Conservation (phyloP, 495 filamentous ascomycete genomes). For the Aspergillus panamensis region DNA sequence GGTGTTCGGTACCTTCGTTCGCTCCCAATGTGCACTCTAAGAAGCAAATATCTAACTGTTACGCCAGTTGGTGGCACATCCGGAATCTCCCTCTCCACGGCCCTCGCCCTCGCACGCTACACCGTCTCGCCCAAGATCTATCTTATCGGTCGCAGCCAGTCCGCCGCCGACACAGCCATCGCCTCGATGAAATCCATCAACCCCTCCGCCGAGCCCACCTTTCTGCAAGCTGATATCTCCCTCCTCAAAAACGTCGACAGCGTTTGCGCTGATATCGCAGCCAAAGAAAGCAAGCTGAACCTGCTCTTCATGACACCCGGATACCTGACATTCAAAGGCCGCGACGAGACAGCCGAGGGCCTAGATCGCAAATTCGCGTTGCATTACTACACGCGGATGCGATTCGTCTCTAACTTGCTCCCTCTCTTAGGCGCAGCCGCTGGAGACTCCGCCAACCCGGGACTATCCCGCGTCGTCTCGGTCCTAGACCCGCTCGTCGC, state of each 20-base stretch:
- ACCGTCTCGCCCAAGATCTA: slow-evolving; percentile 47
- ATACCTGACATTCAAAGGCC: slow-evolving; percentile 30
- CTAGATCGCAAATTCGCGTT: slow-evolving; percentile 55
- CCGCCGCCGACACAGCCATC: slow-evolving; percentile 26
- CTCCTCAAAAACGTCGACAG: slow-evolving; percentile 55
- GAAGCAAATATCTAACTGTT: slow-evolving; percentile 4
- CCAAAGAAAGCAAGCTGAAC: slow-evolving; percentile 52
- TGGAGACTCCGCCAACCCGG: slow-evolving; percentile 2
- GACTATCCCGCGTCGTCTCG: slow-evolving; percentile 55
- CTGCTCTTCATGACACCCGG: slow-evolving; percentile 41
- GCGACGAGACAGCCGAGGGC: slow-evolving; percentile 53
- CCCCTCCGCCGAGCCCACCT: slow-evolving; percentile 28
- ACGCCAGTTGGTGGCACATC: slow-evolving; percentile 57
- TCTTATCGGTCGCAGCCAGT: slow-evolving; percentile 46
- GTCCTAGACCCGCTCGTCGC: slow-evolving; percentile 38
- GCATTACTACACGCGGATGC: slow-evolving; percentile 62
- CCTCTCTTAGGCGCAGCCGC: slow-evolving; percentile 49
- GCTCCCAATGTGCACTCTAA: not conserved
- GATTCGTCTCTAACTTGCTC: slow-evolving; percentile 61
- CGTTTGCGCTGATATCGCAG: slow-evolving; percentile 50
- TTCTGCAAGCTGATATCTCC: slow-evolving; percentile 46
- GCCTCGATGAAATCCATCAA: slow-evolving; percentile 30
- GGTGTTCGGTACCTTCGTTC: not conserved
- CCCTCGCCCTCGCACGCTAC: slow-evolving; percentile 53
- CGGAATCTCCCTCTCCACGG: slow-evolving; percentile 59